Evolutionary conservation across 306 rosid genomes (phyloP), one percentile per base, ranked within the genome.

Genomic region (Rubus parviflorus): DNA sequence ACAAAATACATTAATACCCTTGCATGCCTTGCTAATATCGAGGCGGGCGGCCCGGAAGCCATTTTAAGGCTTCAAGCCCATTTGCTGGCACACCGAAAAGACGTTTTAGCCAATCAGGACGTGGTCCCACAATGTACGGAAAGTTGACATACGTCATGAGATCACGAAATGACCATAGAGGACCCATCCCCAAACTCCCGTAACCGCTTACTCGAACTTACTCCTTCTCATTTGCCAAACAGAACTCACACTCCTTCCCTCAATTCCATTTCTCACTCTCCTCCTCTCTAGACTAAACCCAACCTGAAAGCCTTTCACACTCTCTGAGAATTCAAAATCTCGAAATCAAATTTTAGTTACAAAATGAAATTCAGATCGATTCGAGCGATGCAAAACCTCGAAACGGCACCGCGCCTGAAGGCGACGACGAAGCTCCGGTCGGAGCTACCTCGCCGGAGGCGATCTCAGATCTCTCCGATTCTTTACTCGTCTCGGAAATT

Each of bases 351-450:
- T 48, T 43, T 37, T 71, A 41, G 3, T 15, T 53, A 16, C 25
- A 56, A 42, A 45, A 94, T 87, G 92, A 83, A 75, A 65, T 73
- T 7, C 70, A 77, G 77, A 75, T 75, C 88, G 2, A 78, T 75
- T 77, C 70, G 42, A 63, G 63, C 79, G 53, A 87, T 83, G 82
- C 90, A 88, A 4, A 73, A 76, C 75, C 84, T 79, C 14, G 79
- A 82, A 8, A 73, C 43, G 16, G 75, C 20, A 2, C 69, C 49
- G n/a, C 43, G n/a, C 51, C 43, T 35, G 8, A 80, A 57, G 78
- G 83, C 81, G 90, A 91, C 48, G 81, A 90, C 84, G 91, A 91
- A 87, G 89, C 97, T 86, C 77, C 92, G 98, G 58, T 93, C 91
- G 12, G 86, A 87, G 64, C 75, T 91, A 2, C 82, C 86, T 79